Evolutionary conservation across 2,329 filamentous ascomycete species (phyloP).

Genomic region (Ambrosiella xylebori): DNA sequence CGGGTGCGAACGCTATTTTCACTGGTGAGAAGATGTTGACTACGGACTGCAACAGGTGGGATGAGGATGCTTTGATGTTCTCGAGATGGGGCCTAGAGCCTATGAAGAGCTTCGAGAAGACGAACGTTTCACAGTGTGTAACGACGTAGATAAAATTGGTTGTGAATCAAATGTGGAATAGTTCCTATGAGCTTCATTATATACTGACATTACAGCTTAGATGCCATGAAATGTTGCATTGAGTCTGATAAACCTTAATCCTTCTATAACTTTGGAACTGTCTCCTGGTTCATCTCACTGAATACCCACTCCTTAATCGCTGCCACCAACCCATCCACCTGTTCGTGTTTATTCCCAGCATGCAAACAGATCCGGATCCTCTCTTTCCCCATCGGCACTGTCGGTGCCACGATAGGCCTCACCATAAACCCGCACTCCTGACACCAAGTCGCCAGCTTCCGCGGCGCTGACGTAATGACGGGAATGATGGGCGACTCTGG

Average conservation of each 20-base stretch:
- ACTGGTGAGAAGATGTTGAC: slow-evolving; percentile 94
- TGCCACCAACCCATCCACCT: slow-evolving; percentile 36
- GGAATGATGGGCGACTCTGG: slow-evolving; percentile 48
- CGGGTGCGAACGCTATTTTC: slow-evolving; percentile 85
- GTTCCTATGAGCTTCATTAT: background rate
- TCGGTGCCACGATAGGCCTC: slow-evolving; percentile 50
- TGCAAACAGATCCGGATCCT: slow-evolving; percentile 52
- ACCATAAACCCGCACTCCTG: slow-evolving; percentile 42
- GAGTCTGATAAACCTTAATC: background rate
- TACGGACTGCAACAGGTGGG: slow-evolving; percentile 80
- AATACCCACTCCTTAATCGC: slow-evolving; percentile 31
- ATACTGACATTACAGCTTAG: background rate
- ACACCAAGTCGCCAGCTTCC: slow-evolving; percentile 40
- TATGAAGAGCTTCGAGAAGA: slow-evolving; percentile 42
- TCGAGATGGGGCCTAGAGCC: slow-evolving; percentile 63
- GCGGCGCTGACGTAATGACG: slow-evolving; percentile 38
- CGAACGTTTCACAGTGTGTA: background rate
- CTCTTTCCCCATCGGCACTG: slow-evolving; percentile 45
- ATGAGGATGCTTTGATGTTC: slow-evolving; percentile 74
- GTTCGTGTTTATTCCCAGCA: slow-evolving; percentile 40
- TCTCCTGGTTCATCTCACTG: background rate
- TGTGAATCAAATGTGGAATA: no score
- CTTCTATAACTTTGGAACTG: background rate
- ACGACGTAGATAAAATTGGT: background rate
- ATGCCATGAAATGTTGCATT: background rate